phyloP scores from a whole-genome alignment of 116 monocot genomes.

The Phalaenopsis hybrid region DNA sequence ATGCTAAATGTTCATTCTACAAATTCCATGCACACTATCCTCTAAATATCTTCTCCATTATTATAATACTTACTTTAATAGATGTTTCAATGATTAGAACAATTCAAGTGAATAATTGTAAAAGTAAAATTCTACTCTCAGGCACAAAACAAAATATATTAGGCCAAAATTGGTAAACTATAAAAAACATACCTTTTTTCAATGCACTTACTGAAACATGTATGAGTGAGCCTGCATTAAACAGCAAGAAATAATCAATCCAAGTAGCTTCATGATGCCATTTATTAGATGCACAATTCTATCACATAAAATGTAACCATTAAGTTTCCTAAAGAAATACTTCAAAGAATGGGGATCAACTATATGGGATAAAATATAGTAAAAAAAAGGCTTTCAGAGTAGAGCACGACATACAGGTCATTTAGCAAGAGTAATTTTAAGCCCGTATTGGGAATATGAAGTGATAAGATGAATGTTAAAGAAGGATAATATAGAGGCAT shows the following conservation, averaged over 20 bases:
- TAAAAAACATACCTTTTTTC: constrained; percentile 61
- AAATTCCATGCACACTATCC: no score
- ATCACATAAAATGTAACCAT: neutral
- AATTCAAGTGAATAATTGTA: neutral
- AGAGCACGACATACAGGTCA: neutral
- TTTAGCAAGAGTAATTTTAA: neutral
- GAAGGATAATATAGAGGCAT: neutral
- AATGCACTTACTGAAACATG: constrained; percentile 88
- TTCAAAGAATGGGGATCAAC: neutral
- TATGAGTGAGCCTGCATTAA: constrained; percentile 68
- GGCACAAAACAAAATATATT: neutral
- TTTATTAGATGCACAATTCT: neutral
- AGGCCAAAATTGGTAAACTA: neutral
- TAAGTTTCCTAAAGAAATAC: neutral
- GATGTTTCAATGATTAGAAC: neutral
- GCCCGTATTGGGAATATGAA: neutral
- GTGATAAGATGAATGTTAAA: neutral
- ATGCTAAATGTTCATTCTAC: no score
- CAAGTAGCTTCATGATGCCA: neutral
- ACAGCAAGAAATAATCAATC: constrained; percentile 8
- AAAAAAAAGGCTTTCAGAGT: neutral
- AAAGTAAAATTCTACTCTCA: neutral
- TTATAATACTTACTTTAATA: neutral
- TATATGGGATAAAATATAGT: neutral
- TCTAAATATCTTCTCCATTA: neutral